Evolutionary conservation across 768 basidiomycete genomes (phyloP).

Genomic region (Russula lepida): DNA sequence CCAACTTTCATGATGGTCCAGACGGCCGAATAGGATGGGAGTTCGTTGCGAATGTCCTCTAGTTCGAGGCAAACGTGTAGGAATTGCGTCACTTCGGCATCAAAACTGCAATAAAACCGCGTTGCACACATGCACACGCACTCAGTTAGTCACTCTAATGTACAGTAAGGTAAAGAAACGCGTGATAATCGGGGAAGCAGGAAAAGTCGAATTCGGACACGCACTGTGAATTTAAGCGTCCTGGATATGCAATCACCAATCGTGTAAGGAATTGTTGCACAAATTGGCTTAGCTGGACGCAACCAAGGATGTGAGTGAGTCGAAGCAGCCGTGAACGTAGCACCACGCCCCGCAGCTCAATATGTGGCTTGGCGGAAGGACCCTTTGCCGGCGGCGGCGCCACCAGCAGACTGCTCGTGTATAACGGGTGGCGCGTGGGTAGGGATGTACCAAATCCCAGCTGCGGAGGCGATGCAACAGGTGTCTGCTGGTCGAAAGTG

Average conservation of each 20-base stretch:
- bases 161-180: no score
- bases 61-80: neutral
- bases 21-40: neutral
- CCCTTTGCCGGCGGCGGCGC: neutral
- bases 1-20: constrained; percentile 14
- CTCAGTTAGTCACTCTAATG: neutral
- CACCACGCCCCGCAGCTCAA: no score
- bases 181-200: neutral
- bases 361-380: no score
- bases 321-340: no score
- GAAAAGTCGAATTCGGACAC: neutral
- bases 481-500: constrained; percentile 1
- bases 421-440: constrained; percentile 3
- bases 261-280: neutral
- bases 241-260: no score
- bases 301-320: no score
- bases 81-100: constrained; percentile 7
- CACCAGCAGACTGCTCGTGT: constrained; percentile 1
- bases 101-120: neutral
- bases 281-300: neutral
- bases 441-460: constrained; percentile 1
- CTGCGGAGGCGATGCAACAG: neutral
- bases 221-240: no score
- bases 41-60: neutral
- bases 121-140: neutral